These are phyloP conservation scores for Guadua angustifolia DNA, from an alignment of 176 grass and related monocot genomes.

Conservation along the genomic window DNA sequence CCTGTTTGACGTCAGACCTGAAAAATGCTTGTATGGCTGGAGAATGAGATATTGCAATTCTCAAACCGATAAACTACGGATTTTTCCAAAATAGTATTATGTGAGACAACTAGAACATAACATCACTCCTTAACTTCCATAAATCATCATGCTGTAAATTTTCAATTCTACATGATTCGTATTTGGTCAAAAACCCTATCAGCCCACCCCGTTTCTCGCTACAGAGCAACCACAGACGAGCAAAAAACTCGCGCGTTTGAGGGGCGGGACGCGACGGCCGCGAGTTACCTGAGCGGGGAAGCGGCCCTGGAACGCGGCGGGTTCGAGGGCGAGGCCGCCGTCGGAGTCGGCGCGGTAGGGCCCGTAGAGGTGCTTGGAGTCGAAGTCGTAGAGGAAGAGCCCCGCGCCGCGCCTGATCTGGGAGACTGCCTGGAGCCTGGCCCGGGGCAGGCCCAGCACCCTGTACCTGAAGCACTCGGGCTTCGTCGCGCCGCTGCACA, in stretches of 20 bases:
- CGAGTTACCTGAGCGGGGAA: constrained; percentile 75
- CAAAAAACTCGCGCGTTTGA: neutral
- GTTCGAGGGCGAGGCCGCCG: constrained; percentile 61
- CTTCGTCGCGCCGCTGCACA: constrained; percentile 73
- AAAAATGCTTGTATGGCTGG: neutral
- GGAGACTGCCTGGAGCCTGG: constrained; percentile 55
- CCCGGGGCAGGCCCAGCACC: constrained; percentile 67
- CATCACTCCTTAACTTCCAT: neutral
- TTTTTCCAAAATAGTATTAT: neutral
- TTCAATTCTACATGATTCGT: neutral
- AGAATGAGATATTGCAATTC: neutral
- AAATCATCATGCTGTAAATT: neutral
- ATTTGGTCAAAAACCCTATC: neutral
- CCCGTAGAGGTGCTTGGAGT: constrained; percentile 70
- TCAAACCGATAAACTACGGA: neutral
- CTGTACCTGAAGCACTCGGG: constrained; percentile 67
- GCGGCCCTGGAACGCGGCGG: constrained; percentile 59
- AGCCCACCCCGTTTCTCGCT: neutral
- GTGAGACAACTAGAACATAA: neutral
- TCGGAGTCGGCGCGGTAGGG: constrained; percentile 64
- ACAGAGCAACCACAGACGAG: neutral
- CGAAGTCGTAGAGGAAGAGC: constrained; percentile 88
- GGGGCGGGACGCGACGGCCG: neutral
- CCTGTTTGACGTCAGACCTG: neutral
- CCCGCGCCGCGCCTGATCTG: constrained; percentile 69